Percentiles rank a stretch among this genome's conserved stretches.
These are phyloP conservation scores for Pleurotus eryngii DNA, from an alignment of 768 basidiomycete species.

Conservation along the genomic window DNA sequence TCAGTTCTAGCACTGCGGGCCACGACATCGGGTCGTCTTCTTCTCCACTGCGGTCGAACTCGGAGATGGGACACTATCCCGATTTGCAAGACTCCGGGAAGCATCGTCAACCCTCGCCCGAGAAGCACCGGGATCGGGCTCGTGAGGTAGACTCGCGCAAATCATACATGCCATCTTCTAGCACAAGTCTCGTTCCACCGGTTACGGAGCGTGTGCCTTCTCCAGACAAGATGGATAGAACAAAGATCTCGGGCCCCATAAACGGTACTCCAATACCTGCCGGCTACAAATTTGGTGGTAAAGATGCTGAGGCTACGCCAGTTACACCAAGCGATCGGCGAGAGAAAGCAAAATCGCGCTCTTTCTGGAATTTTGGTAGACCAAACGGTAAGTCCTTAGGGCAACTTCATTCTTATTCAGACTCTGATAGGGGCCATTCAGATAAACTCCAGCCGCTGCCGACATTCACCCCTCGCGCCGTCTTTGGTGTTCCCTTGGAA, in stretches of 20 bases:
- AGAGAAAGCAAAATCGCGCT: conserved; percentile 88
- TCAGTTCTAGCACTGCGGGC: conserved; percentile 47
- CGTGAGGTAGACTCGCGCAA: conserved; percentile 2
- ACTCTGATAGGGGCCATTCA: conserved; percentile 15
- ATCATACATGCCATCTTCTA: background rate
- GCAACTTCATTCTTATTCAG: conserved; percentile 7
- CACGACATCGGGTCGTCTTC: conserved; percentile 32
- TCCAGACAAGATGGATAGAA: conserved; percentile 56
- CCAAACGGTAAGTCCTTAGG: conserved; percentile 39
- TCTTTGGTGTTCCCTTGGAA: conserved; percentile 86
- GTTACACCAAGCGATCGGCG: conserved; percentile 60
- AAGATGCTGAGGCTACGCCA: conserved; percentile 49
- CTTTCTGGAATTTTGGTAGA: conserved; percentile 91
- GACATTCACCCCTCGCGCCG: conserved; percentile 56
- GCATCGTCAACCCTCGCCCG: conserved; percentile 44
- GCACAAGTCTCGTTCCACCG: background rate
- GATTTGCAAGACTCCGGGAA: conserved; percentile 49
- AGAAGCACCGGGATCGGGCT: conserved; percentile 6
- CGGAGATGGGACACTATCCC: conserved; percentile 78
- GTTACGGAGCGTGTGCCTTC: conserved; percentile 52
- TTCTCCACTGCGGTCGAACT: conserved; percentile 57
- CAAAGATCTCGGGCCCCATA: conserved; percentile 88
- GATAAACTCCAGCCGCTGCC: conserved; percentile 26
- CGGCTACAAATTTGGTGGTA: conserved; percentile 87
- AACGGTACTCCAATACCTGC: conserved; percentile 82